Conservation (phyloP, 2,329 filamentous ascomycete species). For the Cryphonectria carpinicola region DNA sequence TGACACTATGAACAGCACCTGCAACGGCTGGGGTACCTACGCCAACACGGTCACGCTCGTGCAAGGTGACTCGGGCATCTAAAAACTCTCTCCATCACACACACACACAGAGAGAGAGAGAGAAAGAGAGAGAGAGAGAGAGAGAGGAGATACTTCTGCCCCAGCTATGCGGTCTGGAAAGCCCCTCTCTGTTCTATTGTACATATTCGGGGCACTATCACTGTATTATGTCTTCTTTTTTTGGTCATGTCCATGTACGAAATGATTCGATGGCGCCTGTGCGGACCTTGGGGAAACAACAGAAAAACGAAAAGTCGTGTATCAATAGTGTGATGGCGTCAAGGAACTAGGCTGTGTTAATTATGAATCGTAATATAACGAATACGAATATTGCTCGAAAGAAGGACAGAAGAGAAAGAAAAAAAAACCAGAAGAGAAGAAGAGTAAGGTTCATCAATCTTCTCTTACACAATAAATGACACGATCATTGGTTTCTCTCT, state of each 20-base stretch:
- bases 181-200: neutral
- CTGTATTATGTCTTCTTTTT: neutral
- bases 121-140: no score
- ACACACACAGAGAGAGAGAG: no score
- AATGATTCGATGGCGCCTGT: neutral
- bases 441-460: no score
- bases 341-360: neutral
- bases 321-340: neutral
- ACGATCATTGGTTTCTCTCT: no score
- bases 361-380: neutral
- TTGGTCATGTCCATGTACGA: neutral
- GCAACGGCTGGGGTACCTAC: constrained; percentile 22
- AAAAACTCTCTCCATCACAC: neutral
- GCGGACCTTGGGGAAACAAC: neutral
- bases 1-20: constrained; percentile 16
- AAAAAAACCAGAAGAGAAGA: no score
- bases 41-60: neutral
- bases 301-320: neutral
- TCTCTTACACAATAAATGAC: neutral
- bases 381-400: neutral
- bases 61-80: constrained; percentile 24
- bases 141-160: neutral
- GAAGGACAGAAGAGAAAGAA: neutral
- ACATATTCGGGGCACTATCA: neutral
- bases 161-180: constrained; percentile 4